These are phyloP conservation scores for Cyberlindnera misumaiensis DNA, from an alignment of 805 yeast genomes.

Conservation along the genomic window DNA sequence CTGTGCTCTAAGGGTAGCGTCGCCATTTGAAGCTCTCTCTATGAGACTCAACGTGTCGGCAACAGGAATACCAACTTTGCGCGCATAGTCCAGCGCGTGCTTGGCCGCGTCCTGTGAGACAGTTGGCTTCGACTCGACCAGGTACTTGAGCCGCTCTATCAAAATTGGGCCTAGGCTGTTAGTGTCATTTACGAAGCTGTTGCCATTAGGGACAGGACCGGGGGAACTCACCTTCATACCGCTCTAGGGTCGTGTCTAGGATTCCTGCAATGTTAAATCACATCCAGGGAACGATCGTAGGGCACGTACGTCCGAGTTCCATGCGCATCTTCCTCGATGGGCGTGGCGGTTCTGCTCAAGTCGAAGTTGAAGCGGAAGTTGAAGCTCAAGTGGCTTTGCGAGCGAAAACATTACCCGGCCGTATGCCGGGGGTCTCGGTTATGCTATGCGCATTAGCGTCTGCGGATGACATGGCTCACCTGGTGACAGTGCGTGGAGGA, in stretches of 20 bases:
- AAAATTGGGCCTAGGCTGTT: constrained; percentile 16
- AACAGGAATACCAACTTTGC: constrained; percentile 13
- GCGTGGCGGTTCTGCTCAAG: no score
- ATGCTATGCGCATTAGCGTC: no score
- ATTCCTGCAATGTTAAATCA: not conserved
- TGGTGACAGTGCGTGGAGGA: no score
- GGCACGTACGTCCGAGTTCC: not conserved
- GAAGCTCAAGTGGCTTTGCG: no score
- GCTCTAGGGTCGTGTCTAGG: constrained; percentile 2
- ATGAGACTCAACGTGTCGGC: constrained; percentile 9
- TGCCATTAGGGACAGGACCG: not conserved
- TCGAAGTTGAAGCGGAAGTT: no score
- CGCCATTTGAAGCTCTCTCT: constrained; percentile 1
- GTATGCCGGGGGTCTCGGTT: no score
- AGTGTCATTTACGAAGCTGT: not conserved
- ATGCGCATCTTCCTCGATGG: not conserved
- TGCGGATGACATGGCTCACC: no score
- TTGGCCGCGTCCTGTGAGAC: constrained; percentile 10
- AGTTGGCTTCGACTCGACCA: constrained; percentile 4
- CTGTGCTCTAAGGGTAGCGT: constrained; percentile 1
- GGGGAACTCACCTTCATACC: constrained; percentile 9
- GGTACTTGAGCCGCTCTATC: constrained; percentile 14
- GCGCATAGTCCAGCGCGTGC: constrained; percentile 14
- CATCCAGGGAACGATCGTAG: not conserved
- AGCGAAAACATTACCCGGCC: no score